Base-by-base conservation (phyloP, 2,329 filamentous ascomycete species). In the Verticillium nubilum region DNA sequence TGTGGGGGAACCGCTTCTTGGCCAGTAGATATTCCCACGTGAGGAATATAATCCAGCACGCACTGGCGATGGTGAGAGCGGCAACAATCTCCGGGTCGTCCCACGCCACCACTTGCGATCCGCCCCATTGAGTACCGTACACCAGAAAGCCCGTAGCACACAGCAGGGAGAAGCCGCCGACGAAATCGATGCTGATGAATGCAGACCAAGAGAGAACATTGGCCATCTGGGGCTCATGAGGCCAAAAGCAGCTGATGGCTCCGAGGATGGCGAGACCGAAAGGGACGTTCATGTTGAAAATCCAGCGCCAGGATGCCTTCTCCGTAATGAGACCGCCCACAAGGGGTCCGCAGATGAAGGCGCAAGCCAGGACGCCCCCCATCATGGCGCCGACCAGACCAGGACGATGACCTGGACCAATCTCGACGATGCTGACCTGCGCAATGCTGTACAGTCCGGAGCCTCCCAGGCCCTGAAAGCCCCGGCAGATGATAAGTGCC, bases 211-310 rank as follows among this genome's bases (percentile, higher is more conserved):
- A 77, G 50, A 75, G 70, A 54, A 76, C 66, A 33, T 71, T 63
- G 4, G 68, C 67, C 3, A 70, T 70, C 10, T 74, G 58, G 10
- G 42, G 64, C 54, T 74, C 72, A 4, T 69, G 67, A 0, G 79
- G 79, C 74, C 78, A 82, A 50, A 76, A 73, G 58, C 76, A 73
- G n/a, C 78, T 74, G 3, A 85, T 75, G 4, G 74, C 74, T 17
- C 76, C 64, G n/a, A 83, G 74, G 3, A 78, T 75, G 12, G 78
- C 64, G 2, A 78, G 66, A 1, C 80, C 80, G 62, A 80, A 78
- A 0, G 82, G 82, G 25, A 83, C 74, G 83, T 87, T 87, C 68
- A 86, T 80, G 68, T 82, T 82, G 68, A 87, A 87, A 42, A 87
- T 76, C 75, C 83, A 85, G 56, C 80, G 75, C 85, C 85, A 87